These are phyloP conservation scores for Chlamydomonas incerta DNA, from an alignment of 139 green algal genomes.

Conservation along the genomic window DNA sequence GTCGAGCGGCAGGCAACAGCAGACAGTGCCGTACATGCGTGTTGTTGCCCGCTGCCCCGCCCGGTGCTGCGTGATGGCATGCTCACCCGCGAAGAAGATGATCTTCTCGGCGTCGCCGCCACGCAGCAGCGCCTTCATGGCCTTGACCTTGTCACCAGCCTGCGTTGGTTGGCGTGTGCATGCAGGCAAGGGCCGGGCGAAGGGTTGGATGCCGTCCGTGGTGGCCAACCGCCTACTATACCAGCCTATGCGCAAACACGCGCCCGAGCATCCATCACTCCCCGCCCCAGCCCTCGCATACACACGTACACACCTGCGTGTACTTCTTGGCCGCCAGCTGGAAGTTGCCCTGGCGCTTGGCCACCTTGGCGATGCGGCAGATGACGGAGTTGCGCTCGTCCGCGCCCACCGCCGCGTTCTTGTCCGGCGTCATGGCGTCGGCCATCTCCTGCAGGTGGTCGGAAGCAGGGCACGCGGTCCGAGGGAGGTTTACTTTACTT, in stretches of 20 bases:
- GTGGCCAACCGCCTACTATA: no score
- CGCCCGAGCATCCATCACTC: no score
- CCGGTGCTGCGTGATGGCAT: no score
- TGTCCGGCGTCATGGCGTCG: constrained; percentile 78
- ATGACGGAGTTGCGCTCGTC: constrained; percentile 67
- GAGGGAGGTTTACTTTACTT: no score
- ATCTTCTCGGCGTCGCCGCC: constrained; percentile 87
- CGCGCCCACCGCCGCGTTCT: constrained; percentile 41
- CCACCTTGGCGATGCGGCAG: constrained; percentile 71
- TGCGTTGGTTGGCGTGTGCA: constrained; percentile 10
- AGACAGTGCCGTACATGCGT: no score
- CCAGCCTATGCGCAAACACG: no score
- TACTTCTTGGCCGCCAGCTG: constrained; percentile 91
- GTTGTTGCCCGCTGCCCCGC: no score
- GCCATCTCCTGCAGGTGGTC: constrained; percentile 81
- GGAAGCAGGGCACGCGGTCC: no score
- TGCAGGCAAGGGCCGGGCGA: no score
- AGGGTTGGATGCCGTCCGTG: no score
- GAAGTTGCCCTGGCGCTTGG: constrained; percentile 81
- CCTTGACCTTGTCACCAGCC: constrained; percentile 83
- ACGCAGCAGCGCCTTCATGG: constrained; percentile 83
- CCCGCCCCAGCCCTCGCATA: no score
- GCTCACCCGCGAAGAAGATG: constrained; percentile 83
- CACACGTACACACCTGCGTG: constrained; percentile 59
- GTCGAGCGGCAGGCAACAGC: no score